Evolutionary conservation across 306 rosid genomes (phyloP), one percentile per base, ranked within the genome.

Genomic region (Medicago truncatula): DNA sequence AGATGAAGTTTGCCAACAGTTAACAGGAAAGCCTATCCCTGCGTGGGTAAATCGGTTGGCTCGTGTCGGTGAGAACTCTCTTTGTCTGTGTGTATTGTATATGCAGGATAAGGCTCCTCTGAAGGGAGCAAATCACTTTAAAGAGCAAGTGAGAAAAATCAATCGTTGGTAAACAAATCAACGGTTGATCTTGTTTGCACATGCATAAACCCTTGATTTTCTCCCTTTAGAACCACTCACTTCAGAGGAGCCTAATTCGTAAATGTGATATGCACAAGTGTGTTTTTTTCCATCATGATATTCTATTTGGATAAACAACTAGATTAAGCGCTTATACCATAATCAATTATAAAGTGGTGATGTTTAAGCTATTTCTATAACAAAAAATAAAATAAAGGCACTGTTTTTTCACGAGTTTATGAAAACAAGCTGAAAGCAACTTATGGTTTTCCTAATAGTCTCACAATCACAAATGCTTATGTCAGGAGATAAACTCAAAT

Each of bases 1-100:
- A 1, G 86, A 89, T 67, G 99, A 96, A 76, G 97, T 92, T 68
- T 90, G 96, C 78, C 82, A 75, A 84, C 83, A 68, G 81, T 85
- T 96, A 75, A 92, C 96, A 10, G 98, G 98, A 77, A 96, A 92
- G 82, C 82, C 97, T 66, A 90, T 89, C 49, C 99, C 99, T 77
- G 85, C 91, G 20, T 92, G 97, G 98, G 92, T 96, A 67, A 96
- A 96, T 83, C 91, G 98, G 50, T 87, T 96, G 62, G 99, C 99
- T 21, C 93, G 91, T 54, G 96, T 90, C 63, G 99, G 98, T 96
- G 77, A 89, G 93, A 70, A 60, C 60, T 36, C 76, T 67, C 75
- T 52, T 77, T 72, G 7, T 18, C 20, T 47, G 12, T 75, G 21
- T 75, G 21, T 77, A 17, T 71, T 63, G 15, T 79, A 47, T 68